Percentiles rank a stretch among this genome's conserved stretches.
Evolutionary conservation across 108 stramenopile genomes (phyloP).

Genomic region (Mayamaea pseudoterrestris): DNA sequence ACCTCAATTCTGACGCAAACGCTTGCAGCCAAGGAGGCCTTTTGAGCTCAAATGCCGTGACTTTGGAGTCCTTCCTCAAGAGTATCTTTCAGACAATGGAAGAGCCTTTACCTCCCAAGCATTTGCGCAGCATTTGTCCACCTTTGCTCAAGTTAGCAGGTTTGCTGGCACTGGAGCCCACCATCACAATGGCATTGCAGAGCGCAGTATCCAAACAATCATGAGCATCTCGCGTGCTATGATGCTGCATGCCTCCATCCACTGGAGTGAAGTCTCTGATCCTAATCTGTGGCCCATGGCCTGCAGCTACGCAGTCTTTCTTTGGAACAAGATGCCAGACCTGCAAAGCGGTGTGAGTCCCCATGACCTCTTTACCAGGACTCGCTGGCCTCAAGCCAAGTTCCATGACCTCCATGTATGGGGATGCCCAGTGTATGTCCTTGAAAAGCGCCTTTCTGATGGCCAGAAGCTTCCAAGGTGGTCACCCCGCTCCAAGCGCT

Average conservation of each 20-base stretch:
- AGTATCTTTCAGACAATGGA: constrained; percentile 7
- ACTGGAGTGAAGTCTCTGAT: constrained; percentile 21
- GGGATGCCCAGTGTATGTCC: constrained; percentile 23
- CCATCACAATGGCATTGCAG: constrained; percentile 27
- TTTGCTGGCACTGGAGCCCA: constrained; percentile 19
- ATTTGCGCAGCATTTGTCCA: constrained; percentile 1
- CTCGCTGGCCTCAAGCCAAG: neutral
- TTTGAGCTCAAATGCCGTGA: no score
- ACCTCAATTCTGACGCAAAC: no score
- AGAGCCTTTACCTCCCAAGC: constrained; percentile 2
- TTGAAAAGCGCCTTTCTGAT: constrained; percentile 13
- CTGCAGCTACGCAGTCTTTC: constrained; percentile 19
- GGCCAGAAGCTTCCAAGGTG: constrained; percentile 22
- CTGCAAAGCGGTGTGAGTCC: constrained; percentile 6
- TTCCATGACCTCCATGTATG: constrained; percentile 16
- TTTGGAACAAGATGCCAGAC: constrained; percentile 16
- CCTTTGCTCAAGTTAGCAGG: constrained; percentile 11
- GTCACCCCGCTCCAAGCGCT: no score
- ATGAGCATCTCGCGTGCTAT: constrained; percentile 16
- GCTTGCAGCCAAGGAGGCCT: no score
- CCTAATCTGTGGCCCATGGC: constrained; percentile 39
- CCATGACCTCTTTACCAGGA: neutral
- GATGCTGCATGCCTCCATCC: constrained; percentile 25
- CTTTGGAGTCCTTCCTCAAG: no score
- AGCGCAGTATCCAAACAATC: constrained; percentile 20